Percentiles rank a stretch among this genome's conserved stretches.
Evolutionary conservation across 139 green algal genomes (phyloP).

Genomic region (Chlorella ohadii): DNA sequence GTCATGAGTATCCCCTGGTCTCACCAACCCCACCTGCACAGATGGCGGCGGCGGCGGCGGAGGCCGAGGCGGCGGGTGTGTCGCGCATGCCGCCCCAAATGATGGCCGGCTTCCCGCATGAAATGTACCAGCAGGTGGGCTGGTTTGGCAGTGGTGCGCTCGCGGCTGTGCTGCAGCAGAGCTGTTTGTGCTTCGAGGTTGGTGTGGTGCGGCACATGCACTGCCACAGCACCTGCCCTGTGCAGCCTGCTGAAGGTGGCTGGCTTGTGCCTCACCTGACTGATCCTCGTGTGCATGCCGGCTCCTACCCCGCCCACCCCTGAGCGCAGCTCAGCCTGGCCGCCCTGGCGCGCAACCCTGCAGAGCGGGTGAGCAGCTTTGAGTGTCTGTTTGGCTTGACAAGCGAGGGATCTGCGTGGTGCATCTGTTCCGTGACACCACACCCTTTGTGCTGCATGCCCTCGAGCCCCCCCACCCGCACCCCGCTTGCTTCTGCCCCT

Average conservation of each 20-base stretch:
- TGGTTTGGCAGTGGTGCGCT: too few species aligned
- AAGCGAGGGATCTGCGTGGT: too few species aligned
- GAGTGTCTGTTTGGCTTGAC: too few species aligned
- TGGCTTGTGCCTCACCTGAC: too few species aligned
- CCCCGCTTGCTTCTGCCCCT: not conserved
- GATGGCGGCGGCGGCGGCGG: not conserved
- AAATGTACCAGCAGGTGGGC: not conserved
- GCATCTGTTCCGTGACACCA: too few species aligned
- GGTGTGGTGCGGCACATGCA: too few species aligned
- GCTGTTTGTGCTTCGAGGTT: too few species aligned
- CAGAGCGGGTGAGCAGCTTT: not conserved
- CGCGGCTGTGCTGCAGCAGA: too few species aligned
- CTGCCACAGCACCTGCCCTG: not conserved
- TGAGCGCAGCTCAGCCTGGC: not conserved
- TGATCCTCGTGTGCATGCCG: too few species aligned
- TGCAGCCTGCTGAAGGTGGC: not conserved
- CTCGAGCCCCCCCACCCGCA: not conserved
- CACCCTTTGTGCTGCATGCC: not conserved
- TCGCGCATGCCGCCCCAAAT: slow-evolving; percentile 10
- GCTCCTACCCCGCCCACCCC: not conserved
- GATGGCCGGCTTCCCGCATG: not conserved
- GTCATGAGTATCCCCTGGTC: too few species aligned
- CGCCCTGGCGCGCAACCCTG: slow-evolving; percentile 1
- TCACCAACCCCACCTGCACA: too few species aligned
- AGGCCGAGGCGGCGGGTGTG: not conserved